Conservation (phyloP, 768 basidiomycete species). For the Naematelia encephala region DNA sequence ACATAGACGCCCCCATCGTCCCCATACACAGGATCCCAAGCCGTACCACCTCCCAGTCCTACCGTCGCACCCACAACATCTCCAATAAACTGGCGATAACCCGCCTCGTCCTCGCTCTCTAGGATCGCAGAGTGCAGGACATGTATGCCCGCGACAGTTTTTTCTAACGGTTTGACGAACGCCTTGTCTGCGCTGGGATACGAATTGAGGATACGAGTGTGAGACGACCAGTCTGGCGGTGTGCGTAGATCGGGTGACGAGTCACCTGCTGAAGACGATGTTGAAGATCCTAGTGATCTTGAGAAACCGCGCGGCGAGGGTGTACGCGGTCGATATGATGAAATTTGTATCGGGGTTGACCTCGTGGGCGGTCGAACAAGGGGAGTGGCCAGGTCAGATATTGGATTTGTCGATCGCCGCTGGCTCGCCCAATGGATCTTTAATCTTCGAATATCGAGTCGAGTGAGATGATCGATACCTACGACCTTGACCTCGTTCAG, state of each 20-base stretch:
- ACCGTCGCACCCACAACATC: slow-evolving; percentile 26
- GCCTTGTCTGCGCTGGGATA: background rate
- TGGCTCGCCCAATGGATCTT: slow-evolving; percentile 38
- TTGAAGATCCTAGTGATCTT: background rate
- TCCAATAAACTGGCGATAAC: slow-evolving; percentile 42
- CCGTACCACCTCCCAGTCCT: background rate
- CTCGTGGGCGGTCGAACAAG: background rate
- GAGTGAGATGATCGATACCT: slow-evolving; percentile 42
- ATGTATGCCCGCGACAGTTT: slow-evolving; percentile 12
- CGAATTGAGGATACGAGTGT: slow-evolving; percentile 2
- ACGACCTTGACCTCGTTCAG: slow-evolving; percentile 35
- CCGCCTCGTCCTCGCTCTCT: slow-evolving; percentile 40
- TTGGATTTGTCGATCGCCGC: slow-evolving; percentile 3
- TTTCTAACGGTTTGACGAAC: background rate
- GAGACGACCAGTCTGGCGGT: slow-evolving; percentile 5
- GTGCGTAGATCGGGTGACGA: background rate
- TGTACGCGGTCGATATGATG: slow-evolving; percentile 17
- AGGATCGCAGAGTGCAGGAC: slow-evolving; percentile 41
- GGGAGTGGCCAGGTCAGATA: slow-evolving; percentile 5
- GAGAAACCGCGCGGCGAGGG: slow-evolving; percentile 1
- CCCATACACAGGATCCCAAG: background rate
- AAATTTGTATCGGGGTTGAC: background rate
- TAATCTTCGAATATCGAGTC: slow-evolving; percentile 27
- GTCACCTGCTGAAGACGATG: background rate
- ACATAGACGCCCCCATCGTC: background rate